A percentile compares a stretch with the other conserved stretches of the same genome.
These are phyloP conservation scores for Neurospora terricola DNA, from an alignment of 495 filamentous ascomycete species.

Conservation along the genomic window DNA sequence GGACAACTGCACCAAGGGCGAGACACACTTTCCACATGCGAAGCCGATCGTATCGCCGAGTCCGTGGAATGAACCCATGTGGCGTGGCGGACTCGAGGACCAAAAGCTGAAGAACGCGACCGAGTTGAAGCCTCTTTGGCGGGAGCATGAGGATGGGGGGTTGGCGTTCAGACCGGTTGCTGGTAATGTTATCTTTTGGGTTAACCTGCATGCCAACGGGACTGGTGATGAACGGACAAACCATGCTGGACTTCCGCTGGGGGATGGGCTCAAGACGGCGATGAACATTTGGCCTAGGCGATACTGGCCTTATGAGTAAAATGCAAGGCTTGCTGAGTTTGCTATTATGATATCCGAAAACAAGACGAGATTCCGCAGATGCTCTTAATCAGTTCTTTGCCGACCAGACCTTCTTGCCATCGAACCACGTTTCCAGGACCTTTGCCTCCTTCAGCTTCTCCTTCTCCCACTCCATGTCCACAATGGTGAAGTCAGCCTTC, in stretches of 20 bases:
- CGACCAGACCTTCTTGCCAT: constrained; percentile 38
- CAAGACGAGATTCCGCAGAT: not conserved
- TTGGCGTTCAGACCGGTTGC: constrained; percentile 41
- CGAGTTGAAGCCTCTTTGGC: constrained; percentile 24
- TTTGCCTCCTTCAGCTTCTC: constrained; percentile 42
- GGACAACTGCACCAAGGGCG: constrained; percentile 31
- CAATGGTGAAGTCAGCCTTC: constrained; percentile 48
- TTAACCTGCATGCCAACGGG: constrained; percentile 39
- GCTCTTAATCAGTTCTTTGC: not conserved
- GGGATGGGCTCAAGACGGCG: constrained; percentile 38
- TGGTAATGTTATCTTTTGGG: constrained; percentile 46
- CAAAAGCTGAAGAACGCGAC: not conserved
- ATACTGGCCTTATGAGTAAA: constrained; percentile 17
- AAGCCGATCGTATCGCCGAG: constrained; percentile 16
- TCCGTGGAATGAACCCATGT: constrained; percentile 11
- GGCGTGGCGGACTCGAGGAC: constrained; percentile 8
- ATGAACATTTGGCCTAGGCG: constrained; percentile 49
- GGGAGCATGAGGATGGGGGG: constrained; percentile 37
- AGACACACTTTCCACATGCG: constrained; percentile 38
- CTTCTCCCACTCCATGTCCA: constrained; percentile 47
- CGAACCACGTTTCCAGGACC: constrained; percentile 47
- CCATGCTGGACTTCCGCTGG: constrained; percentile 42
- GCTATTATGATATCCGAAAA: not conserved
- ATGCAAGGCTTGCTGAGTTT: not conserved
- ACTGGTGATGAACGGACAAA: constrained; percentile 36